A percentile compares a stretch with the other conserved stretches of the same genome.
These are phyloP conservation scores for Byssoonygena ceratinophila DNA, from an alignment of 2,329 filamentous ascomycete genomes.

Conservation along the genomic window DNA sequence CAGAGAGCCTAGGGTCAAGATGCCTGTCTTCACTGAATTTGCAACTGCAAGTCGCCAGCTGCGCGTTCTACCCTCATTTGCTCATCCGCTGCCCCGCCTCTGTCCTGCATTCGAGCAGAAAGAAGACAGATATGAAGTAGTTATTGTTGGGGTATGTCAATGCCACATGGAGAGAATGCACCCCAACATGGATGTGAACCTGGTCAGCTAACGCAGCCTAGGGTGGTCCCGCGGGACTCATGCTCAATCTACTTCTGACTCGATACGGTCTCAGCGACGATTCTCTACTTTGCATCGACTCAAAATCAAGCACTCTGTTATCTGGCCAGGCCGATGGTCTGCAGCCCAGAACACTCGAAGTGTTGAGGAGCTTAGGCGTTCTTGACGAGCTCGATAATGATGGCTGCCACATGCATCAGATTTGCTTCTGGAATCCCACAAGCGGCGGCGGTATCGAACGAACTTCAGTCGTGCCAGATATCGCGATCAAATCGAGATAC, in stretches of 20 bases:
- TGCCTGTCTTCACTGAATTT: constrained; percentile 15
- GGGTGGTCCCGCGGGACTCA: constrained; percentile 37
- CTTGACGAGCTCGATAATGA: constrained; percentile 46
- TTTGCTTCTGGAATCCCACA: constrained; percentile 48
- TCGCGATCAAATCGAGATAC: constrained; percentile 32
- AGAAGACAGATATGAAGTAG: constrained; percentile 32
- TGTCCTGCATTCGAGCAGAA: constrained; percentile 18
- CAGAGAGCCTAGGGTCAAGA: neutral
- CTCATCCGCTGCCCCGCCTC: constrained; percentile 31
- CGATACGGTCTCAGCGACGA: constrained; percentile 35
- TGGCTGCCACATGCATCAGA: constrained; percentile 49
- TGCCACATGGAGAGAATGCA: neutral
- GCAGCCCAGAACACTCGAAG: constrained; percentile 36
- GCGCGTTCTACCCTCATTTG: constrained; percentile 39
- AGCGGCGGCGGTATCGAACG: constrained; percentile 26
- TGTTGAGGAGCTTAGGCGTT: constrained; percentile 35
- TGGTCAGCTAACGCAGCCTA: constrained; percentile 9
- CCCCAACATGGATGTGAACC: neutral
- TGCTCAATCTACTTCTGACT: constrained; percentile 34
- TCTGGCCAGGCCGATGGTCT: constrained; percentile 37
- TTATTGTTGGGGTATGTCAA: constrained; percentile 32
- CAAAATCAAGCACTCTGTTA: constrained; percentile 31
- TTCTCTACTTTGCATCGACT: constrained; percentile 36
- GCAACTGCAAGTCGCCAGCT: constrained; percentile 11
- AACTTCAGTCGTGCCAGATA: constrained; percentile 8